A percentile compares a stretch with the other conserved stretches of the same genome.
These are phyloP conservation scores for Boletus sp. DNA, from an alignment of 768 basidiomycete genomes.

Conservation along the genomic window DNA sequence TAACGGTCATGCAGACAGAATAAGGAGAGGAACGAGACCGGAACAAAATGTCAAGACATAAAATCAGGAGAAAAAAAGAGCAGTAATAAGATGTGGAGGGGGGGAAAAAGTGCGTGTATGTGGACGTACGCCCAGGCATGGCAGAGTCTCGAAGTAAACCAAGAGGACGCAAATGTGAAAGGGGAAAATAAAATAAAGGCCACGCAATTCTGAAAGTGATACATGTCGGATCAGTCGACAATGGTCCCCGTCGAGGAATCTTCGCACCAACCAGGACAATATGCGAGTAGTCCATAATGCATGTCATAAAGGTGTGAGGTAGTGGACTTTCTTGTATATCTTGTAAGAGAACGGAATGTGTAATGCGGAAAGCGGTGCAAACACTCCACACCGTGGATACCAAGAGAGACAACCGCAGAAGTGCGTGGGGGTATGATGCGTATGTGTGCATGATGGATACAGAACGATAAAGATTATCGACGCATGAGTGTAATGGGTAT, in stretches of 20 bases:
- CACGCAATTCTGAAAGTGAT: constrained; percentile 20
- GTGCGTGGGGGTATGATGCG: constrained; percentile 26
- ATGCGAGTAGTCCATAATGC: constrained; percentile 28
- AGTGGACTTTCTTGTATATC: constrained; percentile 17
- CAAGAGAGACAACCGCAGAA: constrained; percentile 16
- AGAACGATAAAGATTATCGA: constrained; percentile 31
- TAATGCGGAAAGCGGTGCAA: constrained; percentile 9
- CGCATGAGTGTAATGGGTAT: constrained; percentile 30
- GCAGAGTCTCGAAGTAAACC: background rate
- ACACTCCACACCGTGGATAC: constrained; percentile 15
- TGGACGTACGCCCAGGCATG: background rate
- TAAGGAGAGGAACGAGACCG: constrained; percentile 5
- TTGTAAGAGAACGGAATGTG: constrained; percentile 12
- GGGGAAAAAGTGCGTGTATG: background rate
- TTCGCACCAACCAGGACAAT: constrained; percentile 20
- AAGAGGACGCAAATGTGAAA: constrained; percentile 9
- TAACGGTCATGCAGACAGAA: constrained; percentile 21
- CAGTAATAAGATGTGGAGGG: constrained; percentile 6
- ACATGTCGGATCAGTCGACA: constrained; percentile 14
- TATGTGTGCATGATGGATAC: constrained; percentile 33
- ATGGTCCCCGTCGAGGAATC: constrained; percentile 8
- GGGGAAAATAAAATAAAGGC: constrained; percentile 18
- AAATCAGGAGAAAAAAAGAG: constrained; percentile 5
- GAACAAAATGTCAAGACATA: constrained; percentile 9
- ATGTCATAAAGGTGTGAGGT: constrained; percentile 24